Evolutionary conservation across 495 filamentous ascomycete species (phyloP).

Genomic region (Tuber borchii): DNA sequence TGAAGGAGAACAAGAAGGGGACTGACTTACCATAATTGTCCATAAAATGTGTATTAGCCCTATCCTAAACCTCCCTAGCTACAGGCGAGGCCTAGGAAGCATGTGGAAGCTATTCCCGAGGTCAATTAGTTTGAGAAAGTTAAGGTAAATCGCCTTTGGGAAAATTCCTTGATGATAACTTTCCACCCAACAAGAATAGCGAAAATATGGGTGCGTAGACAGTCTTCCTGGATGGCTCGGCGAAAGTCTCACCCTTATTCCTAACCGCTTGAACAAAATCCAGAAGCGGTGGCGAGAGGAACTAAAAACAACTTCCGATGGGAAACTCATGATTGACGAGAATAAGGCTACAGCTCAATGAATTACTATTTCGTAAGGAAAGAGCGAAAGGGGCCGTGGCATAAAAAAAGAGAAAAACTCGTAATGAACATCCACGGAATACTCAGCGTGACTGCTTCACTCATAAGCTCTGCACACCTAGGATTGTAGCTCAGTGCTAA

Average conservation of each 20-base stretch:
- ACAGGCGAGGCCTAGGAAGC: conserved; percentile 88
- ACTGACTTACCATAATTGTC: conserved; percentile 87
- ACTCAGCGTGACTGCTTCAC: too few species aligned
- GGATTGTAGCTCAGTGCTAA: too few species aligned
- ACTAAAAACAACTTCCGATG: conserved; percentile 9
- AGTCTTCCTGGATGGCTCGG: conserved; percentile 89
- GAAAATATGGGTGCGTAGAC: conserved; percentile 96
- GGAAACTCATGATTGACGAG: conserved; percentile 5
- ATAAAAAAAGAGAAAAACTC: conserved; percentile 11
- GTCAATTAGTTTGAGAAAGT: conserved; percentile 89
- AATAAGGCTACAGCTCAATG: background rate
- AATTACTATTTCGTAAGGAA: conserved; percentile 30
- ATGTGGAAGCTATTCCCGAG: conserved; percentile 95
- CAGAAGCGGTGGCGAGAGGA: background rate
- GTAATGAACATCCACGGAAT: too few species aligned
- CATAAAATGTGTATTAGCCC: conserved; percentile 93
- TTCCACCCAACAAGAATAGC: conserved; percentile 99
- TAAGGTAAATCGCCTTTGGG: conserved; percentile 86
- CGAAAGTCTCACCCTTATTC: conserved; percentile 97
- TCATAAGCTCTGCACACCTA: too few species aligned
- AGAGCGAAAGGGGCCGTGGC: conserved; percentile 6
- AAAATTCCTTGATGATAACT: conserved; percentile 98
- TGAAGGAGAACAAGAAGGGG: background rate
- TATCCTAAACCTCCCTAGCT: conserved; percentile 95
- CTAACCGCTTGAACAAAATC: conserved; percentile 98